These are phyloP conservation scores for Zangia roseola DNA, from an alignment of 768 basidiomycete species.

Conservation along the genomic window DNA sequence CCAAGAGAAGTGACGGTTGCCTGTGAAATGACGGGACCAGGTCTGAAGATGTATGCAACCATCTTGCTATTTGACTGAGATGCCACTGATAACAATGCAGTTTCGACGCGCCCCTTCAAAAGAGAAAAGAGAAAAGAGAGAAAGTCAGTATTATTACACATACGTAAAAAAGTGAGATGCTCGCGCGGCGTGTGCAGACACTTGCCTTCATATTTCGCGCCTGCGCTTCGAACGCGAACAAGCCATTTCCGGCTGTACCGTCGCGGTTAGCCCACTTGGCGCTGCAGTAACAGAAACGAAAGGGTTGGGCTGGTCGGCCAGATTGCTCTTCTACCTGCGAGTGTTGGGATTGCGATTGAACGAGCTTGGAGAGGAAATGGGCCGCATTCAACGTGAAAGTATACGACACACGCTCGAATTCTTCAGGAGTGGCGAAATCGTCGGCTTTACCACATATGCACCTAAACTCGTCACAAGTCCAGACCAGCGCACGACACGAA, in stretches of 20 bases:
- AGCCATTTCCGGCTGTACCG: slow-evolving; percentile 6
- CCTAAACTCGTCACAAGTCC: slow-evolving; percentile 7
- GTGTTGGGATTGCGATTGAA: background rate
- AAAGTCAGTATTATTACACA: no score
- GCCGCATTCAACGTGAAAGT: slow-evolving; percentile 26
- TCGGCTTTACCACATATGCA: slow-evolving; percentile 26
- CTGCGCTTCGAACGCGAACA: slow-evolving; percentile 18
- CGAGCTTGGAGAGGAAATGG: slow-evolving; percentile 20
- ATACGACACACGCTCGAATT: slow-evolving; percentile 26
- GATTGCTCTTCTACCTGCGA: background rate
- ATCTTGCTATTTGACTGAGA: slow-evolving; percentile 12
- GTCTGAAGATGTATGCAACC: slow-evolving; percentile 21
- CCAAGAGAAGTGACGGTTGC: slow-evolving; percentile 12
- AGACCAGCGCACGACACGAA: slow-evolving; percentile 2
- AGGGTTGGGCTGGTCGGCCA: slow-evolving; percentile 1
- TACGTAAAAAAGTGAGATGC: background rate
- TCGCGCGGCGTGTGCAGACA: no score
- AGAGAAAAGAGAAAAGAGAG: background rate
- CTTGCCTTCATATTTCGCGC: slow-evolving; percentile 27
- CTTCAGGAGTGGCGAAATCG: slow-evolving; percentile 20
- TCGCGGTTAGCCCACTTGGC: slow-evolving; percentile 21
- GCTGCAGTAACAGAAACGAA: slow-evolving; percentile 31
- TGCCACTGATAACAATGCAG: slow-evolving; percentile 12
- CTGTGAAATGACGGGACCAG: slow-evolving; percentile 15
- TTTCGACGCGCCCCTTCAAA: slow-evolving; percentile 24